Conservation (phyloP, 257 asterid species). For the Craterostigma plantagineum region DNA sequence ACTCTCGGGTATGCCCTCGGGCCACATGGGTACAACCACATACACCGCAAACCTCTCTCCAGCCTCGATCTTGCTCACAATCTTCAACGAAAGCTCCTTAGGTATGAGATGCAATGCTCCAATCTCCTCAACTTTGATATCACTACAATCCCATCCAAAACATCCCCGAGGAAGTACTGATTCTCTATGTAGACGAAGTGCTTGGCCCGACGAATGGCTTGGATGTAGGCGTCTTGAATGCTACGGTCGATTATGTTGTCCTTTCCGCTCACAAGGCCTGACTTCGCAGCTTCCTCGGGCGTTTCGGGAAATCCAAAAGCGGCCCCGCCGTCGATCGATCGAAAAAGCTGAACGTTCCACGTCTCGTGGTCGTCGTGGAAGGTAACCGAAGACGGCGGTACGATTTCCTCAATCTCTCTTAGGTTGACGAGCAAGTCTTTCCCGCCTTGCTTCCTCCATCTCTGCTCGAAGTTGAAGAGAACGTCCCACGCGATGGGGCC, state of each 20-base stretch:
- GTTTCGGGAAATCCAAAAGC: slow-evolving; percentile 84
- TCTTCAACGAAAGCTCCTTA: slow-evolving; percentile 78
- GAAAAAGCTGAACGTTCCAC: slow-evolving; percentile 79
- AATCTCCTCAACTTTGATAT: slow-evolving; percentile 68
- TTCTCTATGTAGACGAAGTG: slow-evolving; percentile 76
- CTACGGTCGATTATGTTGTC: slow-evolving; percentile 78
- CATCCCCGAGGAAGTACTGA: slow-evolving; percentile 74
- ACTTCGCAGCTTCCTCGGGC: slow-evolving; percentile 63
- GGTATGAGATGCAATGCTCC: slow-evolving; percentile 78
- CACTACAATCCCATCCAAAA: slow-evolving; percentile 52
- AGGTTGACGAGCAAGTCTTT: slow-evolving; percentile 45
- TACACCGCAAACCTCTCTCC: slow-evolving; percentile 85
- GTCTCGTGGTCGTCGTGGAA: slow-evolving; percentile 66
- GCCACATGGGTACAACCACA: slow-evolving; percentile 92
- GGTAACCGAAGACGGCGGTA: slow-evolving; percentile 69
- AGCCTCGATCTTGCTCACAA: slow-evolving; percentile 74
- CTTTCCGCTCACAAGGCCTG: slow-evolving; percentile 84
- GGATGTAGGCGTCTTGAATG: slow-evolving; percentile 87
- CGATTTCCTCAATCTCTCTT: slow-evolving; percentile 55
- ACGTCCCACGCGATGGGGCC: slow-evolving; percentile 97
- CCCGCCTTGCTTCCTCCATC: slow-evolving; percentile 94
- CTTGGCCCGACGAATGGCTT: slow-evolving; percentile 84
- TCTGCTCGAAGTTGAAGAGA: slow-evolving; percentile 77
- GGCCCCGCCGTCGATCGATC: slow-evolving; percentile 94
- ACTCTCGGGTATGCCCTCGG: slow-evolving; percentile 85